These are phyloP conservation scores for Thymus quinquecostatus DNA, from an alignment of 257 asterid species.

Conservation along the genomic window DNA sequence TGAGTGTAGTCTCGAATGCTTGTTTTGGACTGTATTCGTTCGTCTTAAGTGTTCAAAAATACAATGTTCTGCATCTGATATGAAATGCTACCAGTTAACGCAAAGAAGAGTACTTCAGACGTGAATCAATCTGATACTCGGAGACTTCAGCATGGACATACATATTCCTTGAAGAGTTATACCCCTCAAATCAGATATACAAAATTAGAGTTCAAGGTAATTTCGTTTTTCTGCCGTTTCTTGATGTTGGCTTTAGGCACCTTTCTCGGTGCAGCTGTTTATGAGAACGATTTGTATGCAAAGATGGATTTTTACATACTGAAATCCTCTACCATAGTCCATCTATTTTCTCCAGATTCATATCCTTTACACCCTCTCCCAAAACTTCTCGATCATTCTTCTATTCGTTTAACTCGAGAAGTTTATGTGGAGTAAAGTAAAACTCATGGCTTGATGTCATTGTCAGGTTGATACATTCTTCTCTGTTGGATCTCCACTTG, in stretches of 20 bases:
- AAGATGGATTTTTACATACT: conserved; percentile 1
- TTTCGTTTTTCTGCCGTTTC: conserved; percentile 25
- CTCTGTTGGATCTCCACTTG: conserved; percentile 97
- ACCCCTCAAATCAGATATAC: conserved; percentile 85
- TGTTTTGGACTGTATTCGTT: conserved; percentile 29
- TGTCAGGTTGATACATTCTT: conserved; percentile 93
- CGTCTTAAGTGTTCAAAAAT: conserved; percentile 13
- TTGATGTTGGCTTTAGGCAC: conserved; percentile 24
- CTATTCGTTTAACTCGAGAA: conserved; percentile 14
- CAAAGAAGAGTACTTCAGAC: conserved; percentile 34
- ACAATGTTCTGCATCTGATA: conserved; percentile 29
- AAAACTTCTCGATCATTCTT: conserved; percentile 1
- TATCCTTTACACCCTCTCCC: conserved; percentile 3
- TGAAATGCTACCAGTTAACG: conserved; percentile 43
- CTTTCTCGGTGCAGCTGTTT: conserved; percentile 17
- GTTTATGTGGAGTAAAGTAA: conserved; percentile 19
- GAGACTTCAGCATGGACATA: conserved; percentile 39
- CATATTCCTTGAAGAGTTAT: conserved; percentile 59
- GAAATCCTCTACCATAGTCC: conserved; percentile 16
- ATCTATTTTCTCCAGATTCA: not conserved
- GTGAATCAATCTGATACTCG: conserved; percentile 41
- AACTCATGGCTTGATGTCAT: conserved; percentile 45
- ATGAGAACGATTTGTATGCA: not conserved
- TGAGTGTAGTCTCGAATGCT: conserved; percentile 22
- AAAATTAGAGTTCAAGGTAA: conserved; percentile 82